These are phyloP conservation scores for Chrysoporthe austroafricana DNA, from an alignment of 2,329 filamentous ascomycete species.

Conservation along the genomic window DNA sequence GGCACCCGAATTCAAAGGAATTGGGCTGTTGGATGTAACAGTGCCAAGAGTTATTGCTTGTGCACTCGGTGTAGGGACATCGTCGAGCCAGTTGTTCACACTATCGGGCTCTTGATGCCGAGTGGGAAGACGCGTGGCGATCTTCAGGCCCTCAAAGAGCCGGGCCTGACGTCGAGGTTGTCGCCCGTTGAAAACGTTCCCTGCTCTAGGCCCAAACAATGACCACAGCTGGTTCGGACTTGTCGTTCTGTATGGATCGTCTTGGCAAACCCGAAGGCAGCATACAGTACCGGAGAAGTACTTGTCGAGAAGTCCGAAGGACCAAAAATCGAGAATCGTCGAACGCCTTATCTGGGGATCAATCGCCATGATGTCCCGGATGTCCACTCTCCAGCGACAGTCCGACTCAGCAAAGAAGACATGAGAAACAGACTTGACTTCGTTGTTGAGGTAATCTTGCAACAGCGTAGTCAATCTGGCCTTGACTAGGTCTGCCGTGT, in stretches of 20 bases:
- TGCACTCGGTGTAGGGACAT: background rate
- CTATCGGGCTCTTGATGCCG: background rate
- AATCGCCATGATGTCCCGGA: slow-evolving; percentile 36
- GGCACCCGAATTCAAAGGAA: background rate
- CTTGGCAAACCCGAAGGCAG: slow-evolving; percentile 36
- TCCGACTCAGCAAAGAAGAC: slow-evolving; percentile 15
- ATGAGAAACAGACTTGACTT: background rate
- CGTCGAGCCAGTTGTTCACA: slow-evolving; percentile 6
- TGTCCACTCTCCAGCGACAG: slow-evolving; percentile 31
- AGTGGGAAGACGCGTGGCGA: background rate
- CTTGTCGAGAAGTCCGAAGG: slow-evolving; percentile 17
- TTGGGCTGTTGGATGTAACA: background rate
- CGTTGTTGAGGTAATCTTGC: background rate
- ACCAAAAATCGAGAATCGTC: slow-evolving; percentile 36
- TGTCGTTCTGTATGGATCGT: slow-evolving; percentile 20
- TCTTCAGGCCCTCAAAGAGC: slow-evolving; percentile 24
- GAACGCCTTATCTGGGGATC: slow-evolving; percentile 35
- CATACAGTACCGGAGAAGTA: slow-evolving; percentile 31
- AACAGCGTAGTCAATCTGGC: slow-evolving; percentile 7
- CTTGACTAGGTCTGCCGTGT: slow-evolving; percentile 12
- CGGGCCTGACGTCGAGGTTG: slow-evolving; percentile 23
- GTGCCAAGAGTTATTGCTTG: too few relatives aligned
- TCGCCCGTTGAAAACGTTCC: slow-evolving; percentile 26
- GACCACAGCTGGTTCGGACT: slow-evolving; percentile 18
- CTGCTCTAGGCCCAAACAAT: slow-evolving; percentile 32